Conservation (phyloP, 2,329 filamentous ascomycete species). For the Phialophora expanda region DNA sequence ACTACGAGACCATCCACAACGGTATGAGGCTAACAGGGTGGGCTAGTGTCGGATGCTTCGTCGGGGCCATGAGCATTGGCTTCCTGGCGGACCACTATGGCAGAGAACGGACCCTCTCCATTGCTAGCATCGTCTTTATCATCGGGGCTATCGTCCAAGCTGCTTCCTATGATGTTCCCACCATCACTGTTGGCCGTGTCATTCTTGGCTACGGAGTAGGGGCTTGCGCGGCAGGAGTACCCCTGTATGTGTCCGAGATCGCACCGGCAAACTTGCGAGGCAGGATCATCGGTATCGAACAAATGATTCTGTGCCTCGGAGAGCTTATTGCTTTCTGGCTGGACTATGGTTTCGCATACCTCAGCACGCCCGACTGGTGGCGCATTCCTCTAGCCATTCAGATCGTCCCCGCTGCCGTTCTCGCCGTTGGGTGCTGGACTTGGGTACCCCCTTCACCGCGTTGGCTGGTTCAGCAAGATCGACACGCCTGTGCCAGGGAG, state of each 20-base stretch:
- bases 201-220: constrained; percentile 58
- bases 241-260: constrained; percentile 54
- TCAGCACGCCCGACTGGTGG: too few species aligned
- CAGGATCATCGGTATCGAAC: constrained; percentile 49
- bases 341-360: constrained; percentile 39
- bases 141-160: constrained; percentile 41
- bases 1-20: constrained; percentile 8
- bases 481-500: constrained; percentile 9
- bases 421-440: constrained; percentile 38
- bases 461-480: constrained; percentile 48
- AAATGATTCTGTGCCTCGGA: constrained; percentile 54
- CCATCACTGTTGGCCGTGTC: constrained; percentile 57
- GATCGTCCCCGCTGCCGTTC: constrained; percentile 40
- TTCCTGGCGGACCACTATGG: constrained; percentile 20
- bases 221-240: constrained; percentile 54
- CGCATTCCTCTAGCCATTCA: too few species aligned
- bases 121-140: constrained; percentile 18
- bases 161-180: constrained; percentile 46
- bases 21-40: too few species aligned
- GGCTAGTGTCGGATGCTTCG: constrained; percentile 24
- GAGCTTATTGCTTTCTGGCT: constrained; percentile 48
- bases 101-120: constrained; percentile 18
- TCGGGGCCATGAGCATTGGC: constrained; percentile 19
- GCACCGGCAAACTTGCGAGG: constrained; percentile 49
- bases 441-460: constrained; percentile 44